Base-by-base conservation (phyloP, 2,329 filamentous ascomycete species). In the Diplodia seriata region DNA sequence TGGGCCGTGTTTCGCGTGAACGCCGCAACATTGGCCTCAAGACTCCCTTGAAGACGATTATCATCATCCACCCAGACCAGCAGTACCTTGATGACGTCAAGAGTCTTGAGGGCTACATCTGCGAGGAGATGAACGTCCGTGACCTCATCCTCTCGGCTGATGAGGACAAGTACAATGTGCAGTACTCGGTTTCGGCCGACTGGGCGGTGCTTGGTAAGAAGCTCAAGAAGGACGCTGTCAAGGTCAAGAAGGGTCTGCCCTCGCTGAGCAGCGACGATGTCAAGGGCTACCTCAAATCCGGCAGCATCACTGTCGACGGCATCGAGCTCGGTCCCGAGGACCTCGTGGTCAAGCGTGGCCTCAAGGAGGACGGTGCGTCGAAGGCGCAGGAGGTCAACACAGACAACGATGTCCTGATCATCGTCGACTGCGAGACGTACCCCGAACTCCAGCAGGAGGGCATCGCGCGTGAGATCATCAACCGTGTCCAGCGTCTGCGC, bases 121-220 rank as follows among this genome's bases (percentile, higher is more conserved):
- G 87, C 12, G 94, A 97, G 76, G 95, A 98, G 81, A 85, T 98
- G 62, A 99, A 98, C 76, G 86, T 99, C 59, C 89, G 91, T 70
- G 92, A 97, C 70, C 83, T 98, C 33, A 84, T 97, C 12, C 85
- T 97, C 65, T 93, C 92, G 2, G 89, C 87, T 8, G 93, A 98
- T 71, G 95, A 98, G 81, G 90, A 88, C 67, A 92, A 91, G 77
- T 97, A 97, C 82, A 92, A 93, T 66, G 93, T 99, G 55, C 90
- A 95, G 76, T 97, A 97, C 81, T 93, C 91, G 70, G 92, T 94
- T 18, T 88, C 87, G 49, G 94, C 93, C 8, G 95, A 99, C 79
- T 97, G 95, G 91, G 93, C 95, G 15, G 91, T 92, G 2, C 85
- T 99, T 18, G 95, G 95, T 71, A 97, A 97, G 87, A 98, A 98